Evolutionary conservation across 768 basidiomycete genomes (phyloP).

Genomic region (Lentinula guzmanii): DNA sequence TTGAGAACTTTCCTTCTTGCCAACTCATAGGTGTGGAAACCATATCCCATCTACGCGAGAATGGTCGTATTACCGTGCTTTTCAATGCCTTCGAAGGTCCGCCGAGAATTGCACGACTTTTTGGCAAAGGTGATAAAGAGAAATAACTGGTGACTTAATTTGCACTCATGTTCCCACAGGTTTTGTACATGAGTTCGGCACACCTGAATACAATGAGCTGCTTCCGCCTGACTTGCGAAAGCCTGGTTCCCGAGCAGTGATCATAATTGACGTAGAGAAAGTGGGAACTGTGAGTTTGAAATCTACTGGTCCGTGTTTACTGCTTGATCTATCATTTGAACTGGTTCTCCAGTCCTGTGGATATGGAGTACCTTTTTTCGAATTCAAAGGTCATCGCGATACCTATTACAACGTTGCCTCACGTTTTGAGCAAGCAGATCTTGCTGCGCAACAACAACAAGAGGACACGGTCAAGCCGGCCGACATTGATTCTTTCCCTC

Average conservation of each 20-base stretch:
- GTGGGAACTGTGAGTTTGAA: constrained; percentile 36
- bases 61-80: constrained; percentile 53
- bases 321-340: neutral
- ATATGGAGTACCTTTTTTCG: constrained; percentile 55
- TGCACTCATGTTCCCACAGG: constrained; percentile 26
- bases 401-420: constrained; percentile 36
- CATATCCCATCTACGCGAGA: constrained; percentile 56
- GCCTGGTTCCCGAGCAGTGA: constrained; percentile 54
- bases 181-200: constrained; percentile 55
- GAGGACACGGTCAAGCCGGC: neutral
- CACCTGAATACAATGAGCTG: constrained; percentile 50
- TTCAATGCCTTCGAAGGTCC: constrained; percentile 61
- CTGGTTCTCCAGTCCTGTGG: constrained; percentile 50
- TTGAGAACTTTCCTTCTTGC: neutral
- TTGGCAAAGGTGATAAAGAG: constrained; percentile 41
- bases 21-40: constrained; percentile 44
- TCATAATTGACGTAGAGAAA: constrained; percentile 56
- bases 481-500: constrained; percentile 11
- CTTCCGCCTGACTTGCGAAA: constrained; percentile 40
- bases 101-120: constrained; percentile 51
- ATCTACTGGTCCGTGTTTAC: neutral
- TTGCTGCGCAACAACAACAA: constrained; percentile 1
- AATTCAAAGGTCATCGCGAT: constrained; percentile 50
- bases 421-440: constrained; percentile 38
- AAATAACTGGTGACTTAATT: constrained; percentile 6